A percentile compares a stretch with the other conserved stretches of the same genome.
Evolutionary conservation across 768 basidiomycete genomes (phyloP).

Genomic region (Boletus fagicola): DNA sequence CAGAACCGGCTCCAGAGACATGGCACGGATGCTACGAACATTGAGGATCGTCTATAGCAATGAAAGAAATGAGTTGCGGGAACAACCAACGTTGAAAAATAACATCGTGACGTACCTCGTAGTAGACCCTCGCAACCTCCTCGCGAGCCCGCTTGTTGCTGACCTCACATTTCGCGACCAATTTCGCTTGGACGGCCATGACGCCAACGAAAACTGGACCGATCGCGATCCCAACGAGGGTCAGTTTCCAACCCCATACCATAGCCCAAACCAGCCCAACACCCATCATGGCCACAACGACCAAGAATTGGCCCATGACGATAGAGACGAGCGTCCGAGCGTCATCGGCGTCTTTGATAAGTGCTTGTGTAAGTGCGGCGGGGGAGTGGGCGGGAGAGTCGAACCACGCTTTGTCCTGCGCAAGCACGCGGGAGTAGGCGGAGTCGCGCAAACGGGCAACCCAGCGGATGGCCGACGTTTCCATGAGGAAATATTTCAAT

Average conservation of each 20-base stretch:
- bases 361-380: constrained; percentile 60
- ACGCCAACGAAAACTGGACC: constrained; percentile 77
- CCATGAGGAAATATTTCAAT: constrained; percentile 78
- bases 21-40: constrained; percentile 81
- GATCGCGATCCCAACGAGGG: constrained; percentile 83
- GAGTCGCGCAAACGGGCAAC: constrained; percentile 57
- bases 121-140: constrained; percentile 79
- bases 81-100: background rate
- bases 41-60: constrained; percentile 65
- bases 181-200: constrained; percentile 71
- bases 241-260: constrained; percentile 86
- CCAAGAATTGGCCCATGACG: constrained; percentile 67
- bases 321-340: constrained; percentile 72
- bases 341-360: constrained; percentile 91
- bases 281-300: constrained; percentile 76
- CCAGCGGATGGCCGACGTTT: constrained; percentile 73
- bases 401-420: constrained; percentile 87
- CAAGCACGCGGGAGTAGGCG: constrained; percentile 58
- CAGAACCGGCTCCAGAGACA: too few species aligned
- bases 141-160: constrained; percentile 86
- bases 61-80: constrained; percentile 3
- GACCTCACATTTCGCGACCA: constrained; percentile 70
- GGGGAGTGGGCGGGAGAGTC: constrained; percentile 64
- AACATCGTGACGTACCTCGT: constrained; percentile 57
- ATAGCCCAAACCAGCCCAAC: constrained; percentile 91